Evolutionary conservation across 352 stramenopile genomes (phyloP).

Genomic region (Phytophthora lateralis): DNA sequence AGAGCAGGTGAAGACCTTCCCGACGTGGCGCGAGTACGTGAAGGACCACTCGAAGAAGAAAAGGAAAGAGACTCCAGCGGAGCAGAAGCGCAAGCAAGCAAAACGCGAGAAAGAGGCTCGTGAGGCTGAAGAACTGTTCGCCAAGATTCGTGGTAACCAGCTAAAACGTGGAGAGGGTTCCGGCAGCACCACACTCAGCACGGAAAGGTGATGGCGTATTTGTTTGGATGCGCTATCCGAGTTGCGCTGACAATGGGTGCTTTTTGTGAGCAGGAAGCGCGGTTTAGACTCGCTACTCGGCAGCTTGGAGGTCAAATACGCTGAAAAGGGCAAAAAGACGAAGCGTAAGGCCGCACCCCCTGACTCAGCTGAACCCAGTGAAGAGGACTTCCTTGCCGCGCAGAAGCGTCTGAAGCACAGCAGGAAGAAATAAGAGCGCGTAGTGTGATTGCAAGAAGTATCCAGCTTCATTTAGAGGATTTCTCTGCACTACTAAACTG

Average conservation of each 20-base stretch:
- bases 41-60: constrained; percentile 45
- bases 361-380: constrained; percentile 42
- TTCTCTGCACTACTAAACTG: constrained; percentile 15
- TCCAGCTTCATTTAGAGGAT: constrained; percentile 15
- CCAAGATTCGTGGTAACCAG: constrained; percentile 64
- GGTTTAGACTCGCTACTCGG: constrained; percentile 65
- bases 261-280: constrained; percentile 45
- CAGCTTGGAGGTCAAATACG: constrained; percentile 70
- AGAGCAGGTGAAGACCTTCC: constrained; percentile 41
- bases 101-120: constrained; percentile 65
- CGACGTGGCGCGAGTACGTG: constrained; percentile 52
- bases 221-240: not conserved
- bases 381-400: constrained; percentile 69
- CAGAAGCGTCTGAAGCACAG: constrained; percentile 54
- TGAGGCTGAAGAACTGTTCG: constrained; percentile 67
- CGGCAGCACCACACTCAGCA: constrained; percentile 39
- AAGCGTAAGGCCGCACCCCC: constrained; percentile 33
- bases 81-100: constrained; percentile 51
- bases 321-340: constrained; percentile 49
- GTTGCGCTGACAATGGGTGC: constrained; percentile 6
- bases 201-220: constrained; percentile 40
- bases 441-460: constrained; percentile 2
- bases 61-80: constrained; percentile 33
- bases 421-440: constrained; percentile 39
- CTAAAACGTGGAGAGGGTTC: constrained; percentile 39